A percentile compares a stretch with the other conserved stretches of the same genome.
phyloP scores from a whole-genome alignment of 1,284 basidiomycete species.

The Limonomyces culmigenus region DNA sequence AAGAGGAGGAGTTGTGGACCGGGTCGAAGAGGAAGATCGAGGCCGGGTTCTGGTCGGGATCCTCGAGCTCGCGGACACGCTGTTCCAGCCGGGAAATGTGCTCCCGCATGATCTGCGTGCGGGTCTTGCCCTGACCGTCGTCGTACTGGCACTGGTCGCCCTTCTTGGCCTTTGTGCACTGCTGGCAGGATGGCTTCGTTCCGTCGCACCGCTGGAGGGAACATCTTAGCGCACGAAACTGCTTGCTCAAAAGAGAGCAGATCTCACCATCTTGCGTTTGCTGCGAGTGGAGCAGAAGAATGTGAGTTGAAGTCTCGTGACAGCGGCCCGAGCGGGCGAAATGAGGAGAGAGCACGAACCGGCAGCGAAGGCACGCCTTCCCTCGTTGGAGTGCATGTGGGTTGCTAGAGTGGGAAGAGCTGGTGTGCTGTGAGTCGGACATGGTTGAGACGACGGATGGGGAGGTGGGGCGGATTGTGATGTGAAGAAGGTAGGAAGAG shows the following conservation, averaged over 20 bases:
- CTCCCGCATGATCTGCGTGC: conserved; percentile 27
- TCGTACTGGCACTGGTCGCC: conserved; percentile 25
- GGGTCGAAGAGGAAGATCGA: conserved; percentile 21
- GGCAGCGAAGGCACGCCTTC: conserved; percentile 53
- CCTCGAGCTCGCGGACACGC: conserved; percentile 25
- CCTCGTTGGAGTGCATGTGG: conserved; percentile 2
- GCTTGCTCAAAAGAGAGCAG: conserved; percentile 2
- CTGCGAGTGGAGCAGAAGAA: conserved; percentile 17
- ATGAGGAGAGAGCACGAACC: conserved; percentile 18
- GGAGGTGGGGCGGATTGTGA: too few species aligned
- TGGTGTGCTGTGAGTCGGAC: too few species aligned
- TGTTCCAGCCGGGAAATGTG: conserved; percentile 22
- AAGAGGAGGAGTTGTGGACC: conserved; percentile 40
- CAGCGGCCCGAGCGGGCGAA: not conserved
- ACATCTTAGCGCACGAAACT: conserved; percentile 2
- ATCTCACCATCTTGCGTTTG: conserved; percentile 61
- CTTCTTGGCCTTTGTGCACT: conserved; percentile 24
- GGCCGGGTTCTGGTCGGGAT: conserved; percentile 16
- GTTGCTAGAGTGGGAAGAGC: too few species aligned
- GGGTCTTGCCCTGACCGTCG: conserved; percentile 24
- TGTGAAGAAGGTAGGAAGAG: too few species aligned
- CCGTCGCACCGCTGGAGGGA: conserved; percentile 23
- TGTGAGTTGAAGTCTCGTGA: conserved; percentile 1
- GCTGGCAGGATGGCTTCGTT: conserved; percentile 22
- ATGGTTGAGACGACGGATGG: too few species aligned